Base-by-base conservation (phyloP, 257 asterid genomes). In the Solanum habrochaites region DNA sequence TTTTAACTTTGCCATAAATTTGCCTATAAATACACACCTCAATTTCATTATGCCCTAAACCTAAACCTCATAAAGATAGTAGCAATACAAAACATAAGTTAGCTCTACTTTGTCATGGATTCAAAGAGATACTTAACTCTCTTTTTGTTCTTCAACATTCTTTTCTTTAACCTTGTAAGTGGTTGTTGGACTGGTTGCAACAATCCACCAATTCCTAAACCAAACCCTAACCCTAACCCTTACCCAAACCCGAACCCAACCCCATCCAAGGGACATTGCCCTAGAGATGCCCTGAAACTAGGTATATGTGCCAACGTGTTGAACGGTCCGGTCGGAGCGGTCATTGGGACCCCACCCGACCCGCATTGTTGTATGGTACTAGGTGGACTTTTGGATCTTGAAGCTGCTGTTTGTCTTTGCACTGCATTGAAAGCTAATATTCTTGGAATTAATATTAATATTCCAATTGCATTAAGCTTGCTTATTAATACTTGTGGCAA, bases 351-450 rank as follows among this genome's bases (percentile, higher is more conserved):
- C 90, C 96, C 95, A 31, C 96, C 95, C 2, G 96, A 93, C 66
- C 90, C 89, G 86, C 95, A 93, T 8, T 94, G 98, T 64, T 94
- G 96, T 92, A 91, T 91, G 1, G 92, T 87, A 4, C 91, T 94
- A 10, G 95, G 95, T 29, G 98, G 98, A 11, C 89, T 93, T 10
- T 49, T 93, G 73, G 98, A 94, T 88, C 93, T 94, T 43, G 98
- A 94, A 87, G 96, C 90, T 39, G 95, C 95, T 0, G 58, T 92
- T 58, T 94, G 98, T 90, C 96, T 94, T 74, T 94, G 98, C 91
- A 94, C 98, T 14, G 98, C 98, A 12, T 69, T 94, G 89, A 94
- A 91, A 69, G 98, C 98, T 4, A 92, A 92, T 87, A 86, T 94
- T 85, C 95, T 94, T 47, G 95, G 95, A 60, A 94, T 94, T 70